These are phyloP conservation scores for Phytophthora sp. DNA, from an alignment of 352 stramenopile genomes.

Conservation along the genomic window DNA sequence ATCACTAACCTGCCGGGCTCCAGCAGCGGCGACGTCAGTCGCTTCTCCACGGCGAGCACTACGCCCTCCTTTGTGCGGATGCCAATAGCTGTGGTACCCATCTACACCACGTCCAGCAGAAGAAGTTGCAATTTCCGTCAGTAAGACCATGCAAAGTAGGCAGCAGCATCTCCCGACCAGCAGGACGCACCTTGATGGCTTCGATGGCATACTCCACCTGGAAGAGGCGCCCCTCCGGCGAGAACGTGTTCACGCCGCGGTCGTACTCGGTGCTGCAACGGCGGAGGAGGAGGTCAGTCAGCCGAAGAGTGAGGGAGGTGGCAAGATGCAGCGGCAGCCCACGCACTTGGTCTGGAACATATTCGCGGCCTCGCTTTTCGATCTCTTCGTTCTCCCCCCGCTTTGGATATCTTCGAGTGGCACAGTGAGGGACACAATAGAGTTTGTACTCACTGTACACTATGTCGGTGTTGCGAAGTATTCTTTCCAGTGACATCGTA, in stretches of 20 bases:
- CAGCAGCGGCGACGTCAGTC: constrained; percentile 96
- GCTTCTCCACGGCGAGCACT: constrained; percentile 99
- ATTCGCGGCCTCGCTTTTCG: constrained; percentile 14
- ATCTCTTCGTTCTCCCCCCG: constrained; percentile 35
- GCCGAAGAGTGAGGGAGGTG: neutral
- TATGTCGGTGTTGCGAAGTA: neutral
- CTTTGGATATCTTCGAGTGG: constrained; percentile 40
- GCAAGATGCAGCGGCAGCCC: neutral
- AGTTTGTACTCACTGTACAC: too few species aligned
- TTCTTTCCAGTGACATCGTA: constrained; percentile 8
- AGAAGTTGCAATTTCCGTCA: neutral
- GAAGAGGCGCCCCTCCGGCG: constrained; percentile 98
- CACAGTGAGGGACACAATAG: constrained; percentile 27
- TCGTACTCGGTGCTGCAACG: constrained; percentile 97
- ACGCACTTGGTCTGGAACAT: constrained; percentile 78
- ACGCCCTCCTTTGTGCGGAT: constrained; percentile 98
- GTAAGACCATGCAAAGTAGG: too few species aligned
- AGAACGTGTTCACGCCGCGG: constrained; percentile 99
- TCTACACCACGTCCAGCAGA: constrained; percentile 41
- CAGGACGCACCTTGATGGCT: constrained; percentile 92
- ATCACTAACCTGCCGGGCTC: constrained; percentile 86
- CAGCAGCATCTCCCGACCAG: neutral
- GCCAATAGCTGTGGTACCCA: constrained; percentile 98
- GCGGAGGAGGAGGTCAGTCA: neutral
- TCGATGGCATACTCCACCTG: constrained; percentile 99